Percentiles rank a stretch among this genome's conserved stretches.
phyloP scores from a whole-genome alignment of 179 eudicot genomes.

The Nepenthes alata region DNA sequence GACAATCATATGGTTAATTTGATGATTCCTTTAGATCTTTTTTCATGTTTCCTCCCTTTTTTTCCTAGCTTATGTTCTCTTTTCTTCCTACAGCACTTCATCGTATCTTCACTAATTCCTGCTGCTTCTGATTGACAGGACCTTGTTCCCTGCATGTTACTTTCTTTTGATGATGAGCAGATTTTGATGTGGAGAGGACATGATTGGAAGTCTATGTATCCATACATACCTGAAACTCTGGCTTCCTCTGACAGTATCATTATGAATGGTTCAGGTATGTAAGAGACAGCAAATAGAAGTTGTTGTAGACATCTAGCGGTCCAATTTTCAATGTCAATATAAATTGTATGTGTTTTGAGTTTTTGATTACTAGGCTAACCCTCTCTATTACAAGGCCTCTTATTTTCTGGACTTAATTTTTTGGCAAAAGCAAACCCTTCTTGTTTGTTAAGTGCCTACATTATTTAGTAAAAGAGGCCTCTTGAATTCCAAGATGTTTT shows the following conservation, averaged over 20 bases:
- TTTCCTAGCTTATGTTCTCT: background rate
- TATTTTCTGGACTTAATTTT: too few relatives aligned
- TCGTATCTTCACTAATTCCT: background rate
- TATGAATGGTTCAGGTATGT: constrained; percentile 9
- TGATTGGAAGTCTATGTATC: constrained; percentile 77
- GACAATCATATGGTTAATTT: background rate
- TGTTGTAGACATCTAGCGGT: too few relatives aligned
- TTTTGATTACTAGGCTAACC: too few relatives aligned
- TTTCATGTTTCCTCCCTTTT: background rate
- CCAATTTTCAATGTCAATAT: too few relatives aligned
- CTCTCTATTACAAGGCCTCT: too few relatives aligned
- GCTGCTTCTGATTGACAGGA: constrained; percentile 33
- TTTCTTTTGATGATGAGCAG: constrained; percentile 83
- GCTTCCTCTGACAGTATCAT: constrained; percentile 6
- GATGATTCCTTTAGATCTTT: background rate
- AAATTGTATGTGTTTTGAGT: too few relatives aligned
- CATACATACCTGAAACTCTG: constrained; percentile 18
- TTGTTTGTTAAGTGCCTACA: too few relatives aligned
- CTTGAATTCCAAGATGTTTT: too few relatives aligned
- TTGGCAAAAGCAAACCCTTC: too few relatives aligned
- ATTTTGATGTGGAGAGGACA: constrained; percentile 92
- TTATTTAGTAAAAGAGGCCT: too few relatives aligned
- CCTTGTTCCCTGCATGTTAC: constrained; percentile 74
- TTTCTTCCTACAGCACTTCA: background rate
- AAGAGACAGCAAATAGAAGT: constrained; percentile 11